These are phyloP conservation scores for Cyclotella choctawhatcheeana DNA, from an alignment of 108 stramenopile genomes.

Conservation along the genomic window DNA sequence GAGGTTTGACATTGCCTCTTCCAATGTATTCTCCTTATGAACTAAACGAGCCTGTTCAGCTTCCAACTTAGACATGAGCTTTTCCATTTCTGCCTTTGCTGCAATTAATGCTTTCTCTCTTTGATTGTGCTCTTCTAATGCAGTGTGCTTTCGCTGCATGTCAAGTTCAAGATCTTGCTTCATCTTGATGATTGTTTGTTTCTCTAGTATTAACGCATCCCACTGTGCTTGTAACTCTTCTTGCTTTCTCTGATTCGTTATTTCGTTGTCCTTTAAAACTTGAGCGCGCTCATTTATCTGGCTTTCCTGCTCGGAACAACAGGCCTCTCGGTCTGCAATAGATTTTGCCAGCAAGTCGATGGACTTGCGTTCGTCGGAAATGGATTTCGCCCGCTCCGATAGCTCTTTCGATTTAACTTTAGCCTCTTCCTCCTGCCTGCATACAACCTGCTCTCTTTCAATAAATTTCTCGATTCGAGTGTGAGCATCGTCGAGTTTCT, in stretches of 20 bases:
- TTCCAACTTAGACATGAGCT: slow-evolving; percentile 36
- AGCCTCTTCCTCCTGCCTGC: slow-evolving; percentile 18
- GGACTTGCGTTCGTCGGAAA: slow-evolving; percentile 21
- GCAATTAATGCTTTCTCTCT: slow-evolving; percentile 35
- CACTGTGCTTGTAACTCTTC: slow-evolving; percentile 2
- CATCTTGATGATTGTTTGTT: slow-evolving; percentile 15
- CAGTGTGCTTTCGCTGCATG: slow-evolving; percentile 20
- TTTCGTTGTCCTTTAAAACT: slow-evolving; percentile 19
- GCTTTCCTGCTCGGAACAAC: slow-evolving; percentile 25
- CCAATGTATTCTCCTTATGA: slow-evolving; percentile 19
- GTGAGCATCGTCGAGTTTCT: slow-evolving; percentile 41
- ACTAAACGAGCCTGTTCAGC: slow-evolving; percentile 24
- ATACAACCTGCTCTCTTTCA: slow-evolving; percentile 30
- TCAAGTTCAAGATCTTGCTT: slow-evolving; percentile 36
- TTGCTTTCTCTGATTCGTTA: slow-evolving; percentile 1
- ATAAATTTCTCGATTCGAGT: slow-evolving; percentile 36
- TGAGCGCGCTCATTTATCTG: slow-evolving; percentile 11
- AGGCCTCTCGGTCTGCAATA: slow-evolving; percentile 17
- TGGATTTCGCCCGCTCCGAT: not conserved
- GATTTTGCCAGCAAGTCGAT: slow-evolving; percentile 20
- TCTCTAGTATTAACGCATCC: slow-evolving; percentile 13
- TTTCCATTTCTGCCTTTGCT: slow-evolving; percentile 35
- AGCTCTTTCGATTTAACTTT: slow-evolving; percentile 23
- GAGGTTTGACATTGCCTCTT: slow-evolving; percentile 28
- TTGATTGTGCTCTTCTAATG: slow-evolving; percentile 33